phyloP scores from a whole-genome alignment of 805 yeast species.

The Candida tammaniensis region DNA sequence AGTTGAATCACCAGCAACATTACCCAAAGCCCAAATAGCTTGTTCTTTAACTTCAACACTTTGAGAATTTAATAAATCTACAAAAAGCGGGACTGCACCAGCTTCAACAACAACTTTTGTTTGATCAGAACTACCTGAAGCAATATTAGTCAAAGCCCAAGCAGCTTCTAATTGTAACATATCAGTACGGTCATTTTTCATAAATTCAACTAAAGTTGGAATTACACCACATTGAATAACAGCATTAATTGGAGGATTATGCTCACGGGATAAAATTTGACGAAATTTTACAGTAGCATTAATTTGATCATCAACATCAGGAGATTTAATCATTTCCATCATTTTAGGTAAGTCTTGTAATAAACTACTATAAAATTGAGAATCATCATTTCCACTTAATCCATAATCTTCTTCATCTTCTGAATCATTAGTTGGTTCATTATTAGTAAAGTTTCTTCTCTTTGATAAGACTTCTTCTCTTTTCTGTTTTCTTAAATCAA shows the following conservation, averaged over 20 bases:
- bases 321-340: conserved; percentile 76
- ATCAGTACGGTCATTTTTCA: conserved; percentile 71
- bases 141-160: conserved; percentile 99
- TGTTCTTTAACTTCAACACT: conserved; percentile 95
- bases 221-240: conserved; percentile 94
- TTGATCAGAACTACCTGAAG: conserved; percentile 88
- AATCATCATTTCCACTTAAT: conserved; percentile 42
- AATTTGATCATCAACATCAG: conserved; percentile 75
- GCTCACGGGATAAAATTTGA: conserved; percentile 89
- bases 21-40: conserved; percentile 99
- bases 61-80: conserved; percentile 72
- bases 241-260: conserved; percentile 91
- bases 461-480: conserved; percentile 93
- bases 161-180: conserved; percentile 96
- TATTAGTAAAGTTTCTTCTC: conserved; percentile 72
- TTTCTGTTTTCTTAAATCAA: conserved; percentile 92
- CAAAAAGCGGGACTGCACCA: conserved; percentile 92
- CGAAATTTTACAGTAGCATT: conserved; percentile 91
- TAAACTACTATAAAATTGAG: conserved; percentile 38
- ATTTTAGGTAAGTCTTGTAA: conserved; percentile 74
- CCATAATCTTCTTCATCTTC: conserved; percentile 39
- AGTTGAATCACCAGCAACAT: conserved; percentile 97
- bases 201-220: conserved; percentile 83
- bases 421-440: conserved; percentile 35
- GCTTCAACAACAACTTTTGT: conserved; percentile 88